Evolutionary conservation across 202 grass and related monocot genomes (phyloP), one percentile per base, ranked within the genome.

Genomic region (Panicum hallii): DNA sequence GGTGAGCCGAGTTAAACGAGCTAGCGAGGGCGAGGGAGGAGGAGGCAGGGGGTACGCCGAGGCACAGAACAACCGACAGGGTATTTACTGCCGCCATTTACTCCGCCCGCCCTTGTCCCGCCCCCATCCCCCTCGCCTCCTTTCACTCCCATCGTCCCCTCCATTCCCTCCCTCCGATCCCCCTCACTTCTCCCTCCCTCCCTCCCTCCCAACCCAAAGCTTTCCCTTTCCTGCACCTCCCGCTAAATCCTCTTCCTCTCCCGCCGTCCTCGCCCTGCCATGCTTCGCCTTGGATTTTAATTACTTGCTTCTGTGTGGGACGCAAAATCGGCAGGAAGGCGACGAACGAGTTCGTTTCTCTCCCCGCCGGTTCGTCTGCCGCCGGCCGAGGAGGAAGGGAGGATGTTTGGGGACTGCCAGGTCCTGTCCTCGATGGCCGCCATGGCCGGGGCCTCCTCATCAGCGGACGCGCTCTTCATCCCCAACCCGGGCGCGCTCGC

Each of bases 391-490:
- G 14, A 40, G 46, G 5, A 9, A 56, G 7, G 36, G 32, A 90
- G 47, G 54, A 99, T 99, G 93, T 99, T 97, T 52, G 97, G 93
- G 83, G 97, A 99, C 88, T 99, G 97, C 70, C 97, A 99, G 83
- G 93, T 99, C 17, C 83, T 97, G 73, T 91, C 97, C 7, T 92
- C 93, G 34, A 92, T 95, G 86, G 83, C 89, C 42, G 84, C 67
- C 79, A 86, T 86, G 88, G 75, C 84, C 4, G 69, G 75, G 36
- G 80, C 76, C 11, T 81, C 85, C 20, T 81, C 89, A 48, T 88
- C 97, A 10, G 76, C 88, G 46, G 97, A 97, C 71, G 89, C 90
- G 61, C 86, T 99, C 84, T 99, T 99, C 87, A 87, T 91, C 70
- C 85, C 77, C 70, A 78, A 88, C 80, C 92, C 89, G 5, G 67